These are phyloP conservation scores for Sclerotinia borealis DNA, from an alignment of 2,329 filamentous ascomycete genomes.

Conservation along the genomic window DNA sequence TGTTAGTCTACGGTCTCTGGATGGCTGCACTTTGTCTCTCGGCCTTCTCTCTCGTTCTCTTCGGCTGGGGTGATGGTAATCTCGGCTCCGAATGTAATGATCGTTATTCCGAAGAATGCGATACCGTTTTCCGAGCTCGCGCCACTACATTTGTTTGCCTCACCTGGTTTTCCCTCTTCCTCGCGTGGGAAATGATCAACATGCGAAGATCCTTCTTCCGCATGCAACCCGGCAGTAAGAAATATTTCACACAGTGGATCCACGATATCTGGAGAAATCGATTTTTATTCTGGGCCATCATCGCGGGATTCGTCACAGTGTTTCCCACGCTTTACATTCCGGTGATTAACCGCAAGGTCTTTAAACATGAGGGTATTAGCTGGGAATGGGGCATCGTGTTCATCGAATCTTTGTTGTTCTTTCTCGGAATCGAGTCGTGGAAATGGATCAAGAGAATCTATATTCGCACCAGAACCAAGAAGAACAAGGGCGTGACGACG, in stretches of 20 bases:
- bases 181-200: slow-evolving; percentile 74
- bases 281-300: slow-evolving; percentile 63
- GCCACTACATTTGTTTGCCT: slow-evolving; percentile 68
- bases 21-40: slow-evolving; percentile 66
- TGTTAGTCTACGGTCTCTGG: slow-evolving; percentile 71
- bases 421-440: slow-evolving; percentile 58
- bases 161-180: slow-evolving; percentile 70
- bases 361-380: slow-evolving; percentile 57
- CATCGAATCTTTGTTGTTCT: slow-evolving; percentile 53
- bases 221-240: slow-evolving; percentile 58
- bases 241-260: slow-evolving; percentile 60
- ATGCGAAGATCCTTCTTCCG: slow-evolving; percentile 69
- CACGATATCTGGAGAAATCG: slow-evolving; percentile 64
- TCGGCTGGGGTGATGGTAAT: slow-evolving; percentile 48
- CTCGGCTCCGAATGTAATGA: slow-evolving; percentile 58
- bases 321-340: slow-evolving; percentile 64
- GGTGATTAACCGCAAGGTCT: slow-evolving; percentile 57
- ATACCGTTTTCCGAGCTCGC: slow-evolving; percentile 63
- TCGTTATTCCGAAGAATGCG: slow-evolving; percentile 46
- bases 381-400: slow-evolving; percentile 69
- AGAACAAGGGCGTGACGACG: background rate
- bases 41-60: slow-evolving; percentile 59
- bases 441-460: slow-evolving; percentile 56
- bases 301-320: slow-evolving; percentile 49
- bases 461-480: background rate